A percentile compares a stretch with the other conserved stretches of the same genome.
These are phyloP conservation scores for Hyparrhenia diplandra DNA, from an alignment of 176 grass and related monocot genomes.

Conservation along the genomic window DNA sequence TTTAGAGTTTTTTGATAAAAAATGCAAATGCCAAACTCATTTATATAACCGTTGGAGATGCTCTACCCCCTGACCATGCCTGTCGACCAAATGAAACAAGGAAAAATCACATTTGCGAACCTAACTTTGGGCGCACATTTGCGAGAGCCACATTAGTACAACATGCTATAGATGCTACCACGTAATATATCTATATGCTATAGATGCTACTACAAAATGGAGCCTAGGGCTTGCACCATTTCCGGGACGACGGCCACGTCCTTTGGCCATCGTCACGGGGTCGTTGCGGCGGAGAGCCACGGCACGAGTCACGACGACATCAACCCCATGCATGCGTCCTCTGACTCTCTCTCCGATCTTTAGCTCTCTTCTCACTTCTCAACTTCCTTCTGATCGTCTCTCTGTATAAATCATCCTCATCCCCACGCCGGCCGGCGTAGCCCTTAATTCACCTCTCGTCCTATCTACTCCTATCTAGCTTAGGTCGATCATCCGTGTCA, in stretches of 20 bases:
- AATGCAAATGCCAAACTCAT: too few relatives aligned
- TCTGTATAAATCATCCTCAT: conserved; percentile 2
- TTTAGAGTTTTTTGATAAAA: too few relatives aligned
- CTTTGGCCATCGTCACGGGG: conserved; percentile 2
- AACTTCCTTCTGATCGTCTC: background rate
- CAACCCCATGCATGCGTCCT: background rate
- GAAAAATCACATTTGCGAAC: too few relatives aligned
- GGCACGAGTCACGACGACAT: background rate
- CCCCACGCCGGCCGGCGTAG: background rate
- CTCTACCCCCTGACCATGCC: too few relatives aligned
- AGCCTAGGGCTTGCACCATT: background rate
- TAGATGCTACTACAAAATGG: background rate
- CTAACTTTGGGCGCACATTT: background rate
- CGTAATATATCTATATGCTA: background rate
- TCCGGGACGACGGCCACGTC: background rate
- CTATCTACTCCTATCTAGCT: background rate
- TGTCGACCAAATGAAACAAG: too few relatives aligned
- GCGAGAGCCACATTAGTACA: too few relatives aligned
- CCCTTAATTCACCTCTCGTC: too few relatives aligned
- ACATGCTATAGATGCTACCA: background rate
- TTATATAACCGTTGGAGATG: too few relatives aligned
- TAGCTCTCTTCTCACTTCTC: background rate
- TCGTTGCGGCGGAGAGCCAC: background rate
- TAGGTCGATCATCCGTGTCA: background rate
- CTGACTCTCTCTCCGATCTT: background rate